Base-by-base conservation (phyloP, 2,329 filamentous ascomycete species). In the Colletotrichum sp. region DNA sequence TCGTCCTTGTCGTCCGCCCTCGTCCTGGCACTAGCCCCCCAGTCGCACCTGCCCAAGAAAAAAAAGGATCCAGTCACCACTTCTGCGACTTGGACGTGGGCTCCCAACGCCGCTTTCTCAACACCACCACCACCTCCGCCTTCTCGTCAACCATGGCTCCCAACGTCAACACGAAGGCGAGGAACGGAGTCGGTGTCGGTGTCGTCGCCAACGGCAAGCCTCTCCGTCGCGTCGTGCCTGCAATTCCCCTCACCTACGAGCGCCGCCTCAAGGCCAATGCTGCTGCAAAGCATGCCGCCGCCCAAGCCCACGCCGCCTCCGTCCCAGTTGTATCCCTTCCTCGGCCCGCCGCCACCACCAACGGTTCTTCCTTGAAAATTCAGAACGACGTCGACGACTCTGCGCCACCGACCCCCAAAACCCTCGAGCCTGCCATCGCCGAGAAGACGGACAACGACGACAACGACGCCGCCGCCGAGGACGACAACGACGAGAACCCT, bases 191-290 rank as follows among this genome's bases (percentile, higher is more conserved):
- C 32, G 74, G 74, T 76, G 74, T 65, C 71, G 70, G 43, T 52
- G 43, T 52, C 38, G 38, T 48, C 71, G 65, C 65, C 57, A 26
- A 66, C 38, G 75, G 75, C 64, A 72, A 68, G 66, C 15, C 48
- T 24, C 10, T 58, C 30, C 84, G 83, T 77, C 80, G 83, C 64
- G 81, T 86, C 55, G 79, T 84, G 72, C 85, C 85, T 74, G 85
- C 82, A 71, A 82, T 86, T 61, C 85, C 85, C 65, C 78, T 86
- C 76, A 83, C 83, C 21, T 82, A 85, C 68, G 72, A 68, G 30
- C 76, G 76, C 32, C 76, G 76, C 76, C 80, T 84, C 67, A 86
- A 85, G 78, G 58, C 74, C 71, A 76, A 74, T 69, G 74, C 71
- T 28, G 74, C 74, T 84, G 84, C 72, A 82, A 85, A 78, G 82